Base-by-base conservation (phyloP, 2,329 filamentous ascomycete species). In the Colletotrichum sp. region DNA sequence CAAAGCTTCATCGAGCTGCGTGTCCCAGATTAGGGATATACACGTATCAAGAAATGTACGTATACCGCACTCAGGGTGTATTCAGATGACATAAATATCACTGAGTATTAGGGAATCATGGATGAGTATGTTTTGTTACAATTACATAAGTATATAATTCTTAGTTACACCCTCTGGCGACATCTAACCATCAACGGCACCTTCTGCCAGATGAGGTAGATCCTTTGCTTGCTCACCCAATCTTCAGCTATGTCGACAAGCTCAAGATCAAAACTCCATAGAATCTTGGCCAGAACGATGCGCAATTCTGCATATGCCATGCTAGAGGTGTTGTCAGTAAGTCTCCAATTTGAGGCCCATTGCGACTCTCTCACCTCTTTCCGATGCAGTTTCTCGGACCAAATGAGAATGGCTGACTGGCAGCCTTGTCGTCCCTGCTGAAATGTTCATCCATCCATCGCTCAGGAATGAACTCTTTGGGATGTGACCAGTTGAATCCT, bases 341-440 rank as follows among this genome's bases (percentile, higher is more conserved):
- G 6, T 9, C 39, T 26, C n/a, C 39, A 4, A 15, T 13, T 28
- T 39, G 30, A 6, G 26, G 9, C 39, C 9, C 10, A 13, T 32
- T 7, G 30, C 62, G 3, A 44, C 2, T 13, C 49, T 18, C 18
- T 80, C 81, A 88, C 87, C 89, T 89, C 73, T 83, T 83, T 2
- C 89, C 89, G 36, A 90, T 83, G 74, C 89, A 90, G 64, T 89
- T 88, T 2, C 89, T 81, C 7, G 89, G 86, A 0, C 89, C 88
- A 5, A 87, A 67, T 8, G 85, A 85, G 76, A 91, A 90, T 1
- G 89, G 87, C 79, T 90, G 86, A 69, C 88, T 83, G 2, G 84
- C 85, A 1, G 86, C 85, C n/a, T 55, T 75, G 24, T 75, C 68
- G 7, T 71, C 68, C 1, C 18, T 39, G 15, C 7, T 13, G 18